A percentile compares a stretch with the other conserved stretches of the same genome.
phyloP scores from a whole-genome alignment of 2,329 filamentous ascomycete species.

The Colletotrichum theobromicola region DNA sequence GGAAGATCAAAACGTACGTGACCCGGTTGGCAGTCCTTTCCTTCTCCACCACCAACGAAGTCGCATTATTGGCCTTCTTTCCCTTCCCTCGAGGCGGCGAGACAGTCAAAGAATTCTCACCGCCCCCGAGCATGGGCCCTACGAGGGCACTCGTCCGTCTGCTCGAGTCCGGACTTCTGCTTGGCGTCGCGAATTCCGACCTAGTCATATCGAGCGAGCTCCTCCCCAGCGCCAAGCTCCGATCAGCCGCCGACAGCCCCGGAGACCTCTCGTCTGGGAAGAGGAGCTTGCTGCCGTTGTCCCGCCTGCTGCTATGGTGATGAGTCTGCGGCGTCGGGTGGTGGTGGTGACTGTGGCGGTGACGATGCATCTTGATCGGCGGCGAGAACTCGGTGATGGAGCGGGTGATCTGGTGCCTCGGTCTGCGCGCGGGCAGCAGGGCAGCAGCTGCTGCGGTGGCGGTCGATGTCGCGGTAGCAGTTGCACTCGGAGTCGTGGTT shows the following conservation, averaged over 20 bases:
- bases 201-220: constrained; percentile 51
- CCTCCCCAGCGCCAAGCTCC: constrained; percentile 26
- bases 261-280: constrained; percentile 30
- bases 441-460: constrained; percentile 2
- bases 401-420: constrained; percentile 58
- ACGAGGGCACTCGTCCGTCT: constrained; percentile 45
- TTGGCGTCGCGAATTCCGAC: constrained; percentile 50
- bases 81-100: constrained; percentile 11
- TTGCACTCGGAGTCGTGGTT: background rate
- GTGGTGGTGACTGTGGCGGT: constrained; percentile 41
- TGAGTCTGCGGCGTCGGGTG: constrained; percentile 34
- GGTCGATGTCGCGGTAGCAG: background rate
- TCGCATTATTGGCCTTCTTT: constrained; percentile 37
- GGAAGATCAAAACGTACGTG: constrained; percentile 37
- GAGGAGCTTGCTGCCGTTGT: constrained; percentile 6
- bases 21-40: constrained; percentile 42
- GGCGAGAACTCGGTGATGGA: constrained; percentile 61
- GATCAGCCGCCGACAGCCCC: constrained; percentile 24
- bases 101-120: background rate
- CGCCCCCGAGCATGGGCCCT: constrained; percentile 25
- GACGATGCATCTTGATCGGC: constrained; percentile 42
- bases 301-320: constrained; percentile 20
- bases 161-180: constrained; percentile 47
- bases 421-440: constrained; percentile 3
- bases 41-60: constrained; percentile 45